Evolutionary conservation across 2,329 filamentous ascomycete genomes (phyloP).

Genomic region (Penicillium sp.): DNA sequence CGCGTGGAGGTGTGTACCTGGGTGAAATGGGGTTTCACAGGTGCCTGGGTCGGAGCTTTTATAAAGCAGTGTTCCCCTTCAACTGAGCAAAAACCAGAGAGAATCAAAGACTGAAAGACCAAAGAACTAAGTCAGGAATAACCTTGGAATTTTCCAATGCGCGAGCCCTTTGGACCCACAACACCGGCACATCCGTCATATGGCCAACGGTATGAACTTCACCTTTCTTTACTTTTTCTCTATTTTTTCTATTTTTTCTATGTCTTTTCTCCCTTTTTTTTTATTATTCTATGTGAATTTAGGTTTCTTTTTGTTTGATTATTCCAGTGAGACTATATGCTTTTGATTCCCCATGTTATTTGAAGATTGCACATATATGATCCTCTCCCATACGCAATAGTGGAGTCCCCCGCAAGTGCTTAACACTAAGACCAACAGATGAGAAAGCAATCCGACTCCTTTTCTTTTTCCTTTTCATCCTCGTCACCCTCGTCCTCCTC

Average conservation of each 20-base stretch:
- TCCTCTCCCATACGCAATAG: background rate
- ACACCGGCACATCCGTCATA: conserved; percentile 13
- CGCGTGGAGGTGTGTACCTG: conserved; percentile 20
- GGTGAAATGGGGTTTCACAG: conserved; percentile 18
- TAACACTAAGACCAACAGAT: conserved; percentile 10
- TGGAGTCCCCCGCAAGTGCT: conserved; percentile 12
- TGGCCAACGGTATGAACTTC: background rate
- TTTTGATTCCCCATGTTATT: too few species aligned
- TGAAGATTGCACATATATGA: too few species aligned
- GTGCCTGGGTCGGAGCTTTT: conserved; percentile 17
- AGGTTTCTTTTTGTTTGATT: background rate
- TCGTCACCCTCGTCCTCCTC: conserved; percentile 28
- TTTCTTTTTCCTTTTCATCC: conserved; percentile 20
- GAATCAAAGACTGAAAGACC: too few species aligned
- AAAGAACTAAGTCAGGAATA: too few species aligned
- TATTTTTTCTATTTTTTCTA: background rate
- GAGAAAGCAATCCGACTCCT: conserved; percentile 18
- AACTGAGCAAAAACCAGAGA: too few species aligned
- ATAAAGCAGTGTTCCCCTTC: background rate
- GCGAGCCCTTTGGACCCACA: background rate
- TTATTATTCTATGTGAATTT: too few species aligned
- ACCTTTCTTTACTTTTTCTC: background rate
- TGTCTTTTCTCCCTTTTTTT: background rate
- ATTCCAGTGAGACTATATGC: background rate
- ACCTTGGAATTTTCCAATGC: background rate